Evolutionary conservation across 2,329 filamentous ascomycete species (phyloP).

Genomic region (Xylariales sp.): DNA sequence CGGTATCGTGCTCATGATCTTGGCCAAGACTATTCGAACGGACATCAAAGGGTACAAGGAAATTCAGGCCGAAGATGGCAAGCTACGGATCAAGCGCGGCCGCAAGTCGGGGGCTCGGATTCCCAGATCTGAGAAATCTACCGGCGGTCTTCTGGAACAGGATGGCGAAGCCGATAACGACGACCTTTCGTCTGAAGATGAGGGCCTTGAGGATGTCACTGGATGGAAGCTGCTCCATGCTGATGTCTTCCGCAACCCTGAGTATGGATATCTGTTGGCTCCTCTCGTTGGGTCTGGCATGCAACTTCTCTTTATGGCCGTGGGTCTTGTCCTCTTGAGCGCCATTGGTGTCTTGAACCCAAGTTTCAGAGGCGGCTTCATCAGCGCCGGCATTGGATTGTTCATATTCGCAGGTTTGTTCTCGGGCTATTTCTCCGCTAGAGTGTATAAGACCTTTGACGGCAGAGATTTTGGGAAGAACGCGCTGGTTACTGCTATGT

Average conservation of each 20-base stretch:
- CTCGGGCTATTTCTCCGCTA: conserved; percentile 81
- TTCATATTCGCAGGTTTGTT: conserved; percentile 81
- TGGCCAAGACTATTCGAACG: conserved; percentile 70
- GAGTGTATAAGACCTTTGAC: conserved; percentile 79
- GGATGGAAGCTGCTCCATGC: conserved; percentile 86
- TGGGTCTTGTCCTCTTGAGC: conserved; percentile 66
- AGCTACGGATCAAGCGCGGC: conserved; percentile 48
- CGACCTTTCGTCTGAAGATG: conserved; percentile 63
- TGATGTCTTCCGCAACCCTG: conserved; percentile 78
- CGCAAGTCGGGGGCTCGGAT: conserved; percentile 37
- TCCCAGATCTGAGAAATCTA: conserved; percentile 44
- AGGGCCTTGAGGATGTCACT: conserved; percentile 71
- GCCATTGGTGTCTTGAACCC: conserved; percentile 77
- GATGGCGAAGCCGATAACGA: conserved; percentile 47
- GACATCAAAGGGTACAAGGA: conserved; percentile 75
- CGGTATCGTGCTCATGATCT: conserved; percentile 73
- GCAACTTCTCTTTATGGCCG: conserved; percentile 78
- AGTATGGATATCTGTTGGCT: conserved; percentile 67
- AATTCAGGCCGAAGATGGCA: conserved; percentile 60
- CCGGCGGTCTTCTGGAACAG: conserved; percentile 56
- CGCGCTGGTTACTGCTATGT: conserved; percentile 67
- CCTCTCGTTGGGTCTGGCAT: conserved; percentile 80
- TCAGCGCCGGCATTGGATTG: conserved; percentile 76
- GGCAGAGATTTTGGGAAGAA: conserved; percentile 72
- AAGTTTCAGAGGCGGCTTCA: conserved; percentile 83